Conservation (phyloP, 73 alveolate genomes). For the Tetrahymena elliotti region DNA sequence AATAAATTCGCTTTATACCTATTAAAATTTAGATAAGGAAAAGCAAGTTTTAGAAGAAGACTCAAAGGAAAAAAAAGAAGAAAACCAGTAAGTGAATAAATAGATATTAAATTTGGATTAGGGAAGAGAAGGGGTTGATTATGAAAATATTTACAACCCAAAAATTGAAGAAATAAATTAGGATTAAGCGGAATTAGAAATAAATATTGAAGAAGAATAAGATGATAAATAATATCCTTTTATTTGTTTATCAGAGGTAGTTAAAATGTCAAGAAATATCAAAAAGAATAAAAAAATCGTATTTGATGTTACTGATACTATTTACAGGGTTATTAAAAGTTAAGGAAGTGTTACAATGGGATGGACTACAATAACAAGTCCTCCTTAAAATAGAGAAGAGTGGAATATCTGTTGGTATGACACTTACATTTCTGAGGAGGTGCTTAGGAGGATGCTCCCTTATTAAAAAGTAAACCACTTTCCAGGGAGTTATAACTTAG, state of each 20-base stretch:
- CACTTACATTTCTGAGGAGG: constrained; percentile 48
- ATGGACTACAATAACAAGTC: not conserved
- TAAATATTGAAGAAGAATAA: not conserved
- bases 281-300: not conserved
- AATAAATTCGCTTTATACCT: too few relatives aligned
- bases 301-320: not conserved
- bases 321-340: not conserved
- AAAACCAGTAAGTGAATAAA: not conserved
- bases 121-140: not conserved
- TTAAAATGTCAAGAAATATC: not conserved
- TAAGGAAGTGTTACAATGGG: not conserved
- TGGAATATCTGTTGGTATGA: constrained; percentile 52
- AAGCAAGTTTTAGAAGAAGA: not conserved
- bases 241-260: not conserved
- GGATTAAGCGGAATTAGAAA: not conserved
- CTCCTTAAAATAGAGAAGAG: not conserved
- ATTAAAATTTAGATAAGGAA: not conserved
- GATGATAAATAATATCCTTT: not conserved
- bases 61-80: not conserved
- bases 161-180: not conserved
- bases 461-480: constrained; percentile 62
- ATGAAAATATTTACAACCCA: not conserved
- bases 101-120: not conserved
- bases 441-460: constrained; percentile 23
- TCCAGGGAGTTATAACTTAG: constrained; percentile 61